Base-by-base conservation (phyloP, 371 early-diverging fungal genomes). In the Mucor irregularis region DNA sequence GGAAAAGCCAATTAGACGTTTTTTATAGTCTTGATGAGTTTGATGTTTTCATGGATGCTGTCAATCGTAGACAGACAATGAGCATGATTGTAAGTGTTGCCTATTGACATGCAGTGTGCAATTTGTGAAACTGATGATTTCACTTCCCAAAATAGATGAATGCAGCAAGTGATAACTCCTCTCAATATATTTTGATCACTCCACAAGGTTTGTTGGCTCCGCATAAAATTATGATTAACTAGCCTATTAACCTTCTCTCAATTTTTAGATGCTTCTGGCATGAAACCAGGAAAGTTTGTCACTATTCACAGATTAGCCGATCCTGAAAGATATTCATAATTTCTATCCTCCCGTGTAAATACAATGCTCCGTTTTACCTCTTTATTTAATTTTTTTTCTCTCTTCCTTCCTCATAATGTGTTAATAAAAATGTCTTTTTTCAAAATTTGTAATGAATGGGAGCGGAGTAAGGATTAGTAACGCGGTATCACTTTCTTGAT, bases 31-130 rank as follows among this genome's bases (percentile, higher is more conserved):
- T 99, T 61, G 99, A 99, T 75, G 99, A 99, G 83, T 99, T 97
- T 83, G 99, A 99, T 75, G 99, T 99, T 14, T 99, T 98, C 68
- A 99, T 99, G 99, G 99, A 98, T 71, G 93, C 94, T 3, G 96
- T 96, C n/a, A 98, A 98, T 64, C 87, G 98, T 21, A 75, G 78
- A n/a, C 84, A 91, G 49, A 87, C 86, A 33, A 96, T 94, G 90
- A 66, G 77, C 40, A 85, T 95, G 86, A 84, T 97, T 83, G 81
- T 78, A 71, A 55, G 68, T 50, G n/a, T 4, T 19, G 24, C 24
- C 21, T 19, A 19, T 19, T 19, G 5, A 38, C 2, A 38, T 38
- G 14, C 4, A 19, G n/a, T n/a, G n/a, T n/a, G n/a, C n/a, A n/a
- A n/a, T n/a, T n/a, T n/a, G n/a, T n/a, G n/a, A 30, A 49, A 34